Conservation (phyloP, 78 protist species). For the Dictyostelium firmibasis region DNA sequence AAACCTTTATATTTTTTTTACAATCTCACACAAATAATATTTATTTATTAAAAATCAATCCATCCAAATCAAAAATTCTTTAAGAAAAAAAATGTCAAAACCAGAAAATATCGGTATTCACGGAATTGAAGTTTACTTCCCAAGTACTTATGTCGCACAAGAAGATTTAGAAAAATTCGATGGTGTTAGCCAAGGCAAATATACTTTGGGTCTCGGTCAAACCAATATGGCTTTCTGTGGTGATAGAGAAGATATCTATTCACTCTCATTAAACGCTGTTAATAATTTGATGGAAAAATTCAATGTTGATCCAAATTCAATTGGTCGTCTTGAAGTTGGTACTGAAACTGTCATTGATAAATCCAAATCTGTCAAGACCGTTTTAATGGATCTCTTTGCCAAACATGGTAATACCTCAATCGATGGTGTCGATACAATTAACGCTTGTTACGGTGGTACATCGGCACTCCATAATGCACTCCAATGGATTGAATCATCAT, state of each 20-base stretch:
- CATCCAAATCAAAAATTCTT: background rate
- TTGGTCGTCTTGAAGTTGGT: slow-evolving; percentile 97
- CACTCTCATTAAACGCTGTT: slow-evolving; percentile 91
- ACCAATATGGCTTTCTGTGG: slow-evolving; percentile 89
- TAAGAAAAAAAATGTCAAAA: background rate
- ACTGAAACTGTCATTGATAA: slow-evolving; percentile 96
- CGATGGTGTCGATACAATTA: slow-evolving; percentile 87
- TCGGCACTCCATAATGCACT: slow-evolving; percentile 92
- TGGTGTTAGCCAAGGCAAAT: slow-evolving; percentile 93
- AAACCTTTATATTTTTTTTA: background rate
- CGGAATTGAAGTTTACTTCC: slow-evolving; percentile 95
- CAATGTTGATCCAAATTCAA: slow-evolving; percentile 65
- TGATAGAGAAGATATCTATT: slow-evolving; percentile 96
- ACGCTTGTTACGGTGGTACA: slow-evolving; percentile 99
- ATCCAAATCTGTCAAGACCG: slow-evolving; percentile 92
- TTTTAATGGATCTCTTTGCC: slow-evolving; percentile 89
- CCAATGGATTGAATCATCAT: slow-evolving; percentile 93
- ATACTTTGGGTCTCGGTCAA: slow-evolving; percentile 97
- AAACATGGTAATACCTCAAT: slow-evolving; percentile 77
- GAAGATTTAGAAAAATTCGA: slow-evolving; percentile 84
- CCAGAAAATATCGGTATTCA: slow-evolving; percentile 92
- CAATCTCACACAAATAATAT: background rate
- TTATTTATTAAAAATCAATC: background rate
- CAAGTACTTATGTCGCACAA: slow-evolving; percentile 88
- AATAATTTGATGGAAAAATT: slow-evolving; percentile 83